A percentile compares a stretch with the other conserved stretches of the same genome.
phyloP scores from a whole-genome alignment of 2,329 filamentous ascomycete species.

The Zalaria sp. region DNA sequence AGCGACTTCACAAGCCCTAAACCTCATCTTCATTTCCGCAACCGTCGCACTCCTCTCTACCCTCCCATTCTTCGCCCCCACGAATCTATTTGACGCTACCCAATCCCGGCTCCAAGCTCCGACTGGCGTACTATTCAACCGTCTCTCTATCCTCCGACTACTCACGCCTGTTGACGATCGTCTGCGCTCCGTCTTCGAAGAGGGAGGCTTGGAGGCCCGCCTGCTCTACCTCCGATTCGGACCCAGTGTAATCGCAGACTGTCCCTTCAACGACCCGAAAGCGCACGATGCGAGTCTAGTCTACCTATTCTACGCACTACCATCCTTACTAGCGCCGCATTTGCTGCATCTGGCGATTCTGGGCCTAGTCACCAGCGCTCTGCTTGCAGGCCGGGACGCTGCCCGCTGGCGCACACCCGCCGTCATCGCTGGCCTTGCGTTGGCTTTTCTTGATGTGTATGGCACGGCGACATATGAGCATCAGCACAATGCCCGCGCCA shows the following conservation, averaged over 20 bases:
- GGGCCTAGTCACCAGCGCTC: slow-evolving; percentile 57
- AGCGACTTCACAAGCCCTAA: slow-evolving; percentile 42
- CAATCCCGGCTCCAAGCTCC: slow-evolving; percentile 72
- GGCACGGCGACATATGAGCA: slow-evolving; percentile 51
- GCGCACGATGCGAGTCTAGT: slow-evolving; percentile 36
- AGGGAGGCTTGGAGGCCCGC: slow-evolving; percentile 45
- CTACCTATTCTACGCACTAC: slow-evolving; percentile 71
- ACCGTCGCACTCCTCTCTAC: slow-evolving; percentile 44
- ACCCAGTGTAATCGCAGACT: slow-evolving; percentile 56
- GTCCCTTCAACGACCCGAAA: slow-evolving; percentile 45
- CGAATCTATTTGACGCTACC: slow-evolving; percentile 70
- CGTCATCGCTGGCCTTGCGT: slow-evolving; percentile 44
- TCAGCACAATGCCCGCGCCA: slow-evolving; percentile 47
- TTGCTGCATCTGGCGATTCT: slow-evolving; percentile 60
- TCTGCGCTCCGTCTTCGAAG: slow-evolving; percentile 52
- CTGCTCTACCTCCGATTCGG: slow-evolving; percentile 77
- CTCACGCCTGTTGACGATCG: slow-evolving; percentile 48
- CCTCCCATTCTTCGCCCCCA: slow-evolving; percentile 52
- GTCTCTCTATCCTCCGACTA: slow-evolving; percentile 47
- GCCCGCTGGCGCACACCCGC: slow-evolving; percentile 56
- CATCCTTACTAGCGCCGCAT: slow-evolving; percentile 62
- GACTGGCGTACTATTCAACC: slow-evolving; percentile 70
- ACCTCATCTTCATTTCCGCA: slow-evolving; percentile 43
- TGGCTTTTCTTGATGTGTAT: slow-evolving; percentile 54
- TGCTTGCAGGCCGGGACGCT: slow-evolving; percentile 49